Evolutionary conservation across 441 rosid species (phyloP), one percentile per base, ranked within the genome.

Genomic region (Aleurites moluccanus): DNA sequence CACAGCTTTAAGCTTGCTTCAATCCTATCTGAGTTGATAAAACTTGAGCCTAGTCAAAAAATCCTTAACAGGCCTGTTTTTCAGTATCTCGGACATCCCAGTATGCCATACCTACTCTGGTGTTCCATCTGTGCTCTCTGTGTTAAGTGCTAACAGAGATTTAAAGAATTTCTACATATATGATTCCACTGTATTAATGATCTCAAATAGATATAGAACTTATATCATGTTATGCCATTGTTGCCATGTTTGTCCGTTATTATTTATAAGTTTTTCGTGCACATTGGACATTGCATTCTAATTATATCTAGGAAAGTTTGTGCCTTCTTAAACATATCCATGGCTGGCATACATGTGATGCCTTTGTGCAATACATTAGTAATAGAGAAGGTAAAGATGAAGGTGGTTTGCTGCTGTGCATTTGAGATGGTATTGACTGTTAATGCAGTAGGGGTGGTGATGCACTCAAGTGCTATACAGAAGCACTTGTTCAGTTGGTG

Each of bases 311-410:
- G 35, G 27, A 53, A 64, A 14, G 44, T 27, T 23, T 56, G 20
- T 18, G 62, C 40, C 25, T 65, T 64, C 59, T 72, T 52, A n/a
- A 35, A 6, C 25, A 25, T 64, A 52, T 64, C 38, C 49, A 61
- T 47, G 25, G 64, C 14, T 52, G 27, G 25, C 30, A 47, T 15
- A 13, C 68, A 4, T 73, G n/a, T 64, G 50, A 33, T 64, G 57
- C 70, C 70, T 64, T 10, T 50, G 21, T 38, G 27, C 40, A 9
- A 38, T 64, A 64, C 25, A 52, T 38, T 50, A 53, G 18, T 47
- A 47, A 18, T 33, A 27, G 27, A 27, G 10, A 30, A 72, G 47
- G 44, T 6, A 13, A 28, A 14, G 38, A 14, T 35, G 7, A 56
- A 10, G 15, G 55, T 21, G 21, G 18, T 57, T 38, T 64, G 40